phyloP scores from a whole-genome alignment of 108 stramenopile species.

The Pseudonitzschia multistriata region DNA sequence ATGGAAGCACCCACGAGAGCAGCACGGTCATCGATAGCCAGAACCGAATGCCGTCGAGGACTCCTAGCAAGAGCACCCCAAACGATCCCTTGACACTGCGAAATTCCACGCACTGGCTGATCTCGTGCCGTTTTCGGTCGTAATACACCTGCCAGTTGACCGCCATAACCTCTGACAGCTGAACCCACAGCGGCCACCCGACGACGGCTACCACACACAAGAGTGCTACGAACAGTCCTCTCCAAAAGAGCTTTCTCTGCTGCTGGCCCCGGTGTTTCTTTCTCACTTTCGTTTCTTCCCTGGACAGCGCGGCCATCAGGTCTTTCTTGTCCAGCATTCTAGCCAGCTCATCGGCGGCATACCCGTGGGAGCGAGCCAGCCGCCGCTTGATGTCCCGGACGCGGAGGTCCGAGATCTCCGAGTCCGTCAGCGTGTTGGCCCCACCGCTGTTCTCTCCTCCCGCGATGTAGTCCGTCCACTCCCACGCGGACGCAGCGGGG shows the following conservation, averaged over 20 bases:
- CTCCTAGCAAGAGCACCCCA: slow-evolving; percentile 61
- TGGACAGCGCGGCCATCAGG: slow-evolving; percentile 73
- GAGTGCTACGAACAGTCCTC: slow-evolving; percentile 43
- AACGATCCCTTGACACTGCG: slow-evolving; percentile 48
- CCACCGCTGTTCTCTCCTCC: neutral
- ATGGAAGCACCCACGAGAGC: slow-evolving; percentile 70
- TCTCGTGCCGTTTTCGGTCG: slow-evolving; percentile 72
- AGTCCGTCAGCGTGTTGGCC: slow-evolving; percentile 53
- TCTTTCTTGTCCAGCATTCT: slow-evolving; percentile 89
- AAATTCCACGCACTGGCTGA: slow-evolving; percentile 57
- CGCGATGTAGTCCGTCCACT: slow-evolving; percentile 33
- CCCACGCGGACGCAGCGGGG: slow-evolving; percentile 24
- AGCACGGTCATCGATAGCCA: slow-evolving; percentile 77
- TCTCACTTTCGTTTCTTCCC: slow-evolving; percentile 75
- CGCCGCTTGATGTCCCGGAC: slow-evolving; percentile 81
- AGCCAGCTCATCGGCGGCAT: slow-evolving; percentile 73
- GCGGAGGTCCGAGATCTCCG: slow-evolving; percentile 73
- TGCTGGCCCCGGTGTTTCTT: slow-evolving; percentile 44
- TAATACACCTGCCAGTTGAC: slow-evolving; percentile 84
- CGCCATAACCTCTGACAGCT: slow-evolving; percentile 53
- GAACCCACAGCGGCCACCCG: slow-evolving; percentile 67
- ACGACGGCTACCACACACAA: slow-evolving; percentile 52
- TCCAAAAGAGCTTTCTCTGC: slow-evolving; percentile 50
- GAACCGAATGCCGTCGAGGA: slow-evolving; percentile 62
- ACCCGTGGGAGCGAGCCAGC: slow-evolving; percentile 72